phyloP scores from a whole-genome alignment of 192 early-diverging fungal genomes.

The Umbelopsis ramanniana region DNA sequence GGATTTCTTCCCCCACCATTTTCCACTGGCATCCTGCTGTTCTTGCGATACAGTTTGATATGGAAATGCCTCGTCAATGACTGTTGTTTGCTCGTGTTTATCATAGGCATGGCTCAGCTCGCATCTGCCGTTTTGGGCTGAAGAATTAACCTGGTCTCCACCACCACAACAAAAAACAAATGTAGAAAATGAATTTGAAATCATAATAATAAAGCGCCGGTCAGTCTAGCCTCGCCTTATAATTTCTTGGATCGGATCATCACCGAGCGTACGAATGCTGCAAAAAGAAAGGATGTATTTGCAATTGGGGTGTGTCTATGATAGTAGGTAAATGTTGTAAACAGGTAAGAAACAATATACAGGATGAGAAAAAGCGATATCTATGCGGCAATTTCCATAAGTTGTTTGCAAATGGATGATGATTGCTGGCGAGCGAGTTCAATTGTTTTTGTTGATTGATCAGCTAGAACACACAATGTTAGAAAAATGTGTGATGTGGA shows the following conservation, averaged over 20 bases:
- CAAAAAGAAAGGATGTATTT: not conserved
- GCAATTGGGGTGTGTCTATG: not conserved
- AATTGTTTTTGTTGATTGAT: conserved; percentile 13
- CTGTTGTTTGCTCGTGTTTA: conserved; percentile 51
- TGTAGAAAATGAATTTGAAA: too few species aligned
- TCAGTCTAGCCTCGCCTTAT: too few species aligned
- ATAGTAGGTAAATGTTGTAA: not conserved
- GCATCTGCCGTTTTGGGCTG: conserved; percentile 20
- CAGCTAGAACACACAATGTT: not conserved
- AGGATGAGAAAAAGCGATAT: not conserved
- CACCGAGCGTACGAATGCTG: not conserved
- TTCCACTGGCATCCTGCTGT: conserved; percentile 44
- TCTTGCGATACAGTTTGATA: conserved; percentile 57
- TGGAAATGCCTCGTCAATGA: conserved; percentile 61
- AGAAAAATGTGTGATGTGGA: not conserved
- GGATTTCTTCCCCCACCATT: conserved; percentile 53
- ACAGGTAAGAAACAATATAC: not conserved
- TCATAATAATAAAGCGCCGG: too few species aligned
- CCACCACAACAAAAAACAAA: not conserved
- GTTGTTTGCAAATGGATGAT: conserved; percentile 5
- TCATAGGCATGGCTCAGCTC: conserved; percentile 46
- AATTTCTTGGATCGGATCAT: not conserved
- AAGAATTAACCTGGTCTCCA: not conserved
- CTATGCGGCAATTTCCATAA: conserved; percentile 11
- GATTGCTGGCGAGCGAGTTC: conserved; percentile 13